Conservation (phyloP, 805 yeast species). For the Schwanniomyces pseudopolymorphus region DNA sequence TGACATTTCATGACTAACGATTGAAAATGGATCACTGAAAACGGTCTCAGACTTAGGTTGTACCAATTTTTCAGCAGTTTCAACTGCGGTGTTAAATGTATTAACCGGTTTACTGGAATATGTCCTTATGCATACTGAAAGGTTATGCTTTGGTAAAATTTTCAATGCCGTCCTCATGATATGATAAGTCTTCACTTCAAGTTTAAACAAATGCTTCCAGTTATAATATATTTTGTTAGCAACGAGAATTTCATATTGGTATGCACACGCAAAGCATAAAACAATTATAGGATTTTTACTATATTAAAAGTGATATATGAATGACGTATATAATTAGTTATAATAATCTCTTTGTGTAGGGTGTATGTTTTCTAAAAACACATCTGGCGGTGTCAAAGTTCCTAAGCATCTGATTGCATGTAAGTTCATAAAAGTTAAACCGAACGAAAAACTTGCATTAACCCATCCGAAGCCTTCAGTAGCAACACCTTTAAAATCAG, state of each 20-base stretch:
- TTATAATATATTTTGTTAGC: background rate
- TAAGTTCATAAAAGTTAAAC: slow-evolving; percentile 62
- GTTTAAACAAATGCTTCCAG: background rate
- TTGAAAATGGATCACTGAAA: slow-evolving; percentile 79
- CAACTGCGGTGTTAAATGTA: slow-evolving; percentile 54
- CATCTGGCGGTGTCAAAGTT: slow-evolving; percentile 69
- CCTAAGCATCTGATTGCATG: slow-evolving; percentile 78
- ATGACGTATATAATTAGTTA: slow-evolving; percentile 2
- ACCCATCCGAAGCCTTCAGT: slow-evolving; percentile 99
- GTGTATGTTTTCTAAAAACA: slow-evolving; percentile 52
- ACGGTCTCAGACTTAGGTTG: slow-evolving; percentile 51
- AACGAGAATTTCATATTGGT: background rate
- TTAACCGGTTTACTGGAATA: slow-evolving; percentile 2
- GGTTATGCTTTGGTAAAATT: background rate
- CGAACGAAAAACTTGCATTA: slow-evolving; percentile 78
- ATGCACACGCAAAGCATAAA: background rate
- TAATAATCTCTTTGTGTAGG: slow-evolving; percentile 35
- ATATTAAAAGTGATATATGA: too few species aligned
- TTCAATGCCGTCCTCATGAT: background rate
- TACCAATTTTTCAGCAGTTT: slow-evolving; percentile 72
- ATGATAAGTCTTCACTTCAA: background rate
- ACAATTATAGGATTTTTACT: too few species aligned
- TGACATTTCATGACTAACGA: slow-evolving; percentile 93
- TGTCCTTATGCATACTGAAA: background rate
- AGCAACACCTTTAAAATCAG: slow-evolving; percentile 88